Percentiles rank a stretch among this genome's conserved stretches.
phyloP scores from a whole-genome alignment of 306 rosid genomes.

The Cotoneaster glaucophyllus region DNA sequence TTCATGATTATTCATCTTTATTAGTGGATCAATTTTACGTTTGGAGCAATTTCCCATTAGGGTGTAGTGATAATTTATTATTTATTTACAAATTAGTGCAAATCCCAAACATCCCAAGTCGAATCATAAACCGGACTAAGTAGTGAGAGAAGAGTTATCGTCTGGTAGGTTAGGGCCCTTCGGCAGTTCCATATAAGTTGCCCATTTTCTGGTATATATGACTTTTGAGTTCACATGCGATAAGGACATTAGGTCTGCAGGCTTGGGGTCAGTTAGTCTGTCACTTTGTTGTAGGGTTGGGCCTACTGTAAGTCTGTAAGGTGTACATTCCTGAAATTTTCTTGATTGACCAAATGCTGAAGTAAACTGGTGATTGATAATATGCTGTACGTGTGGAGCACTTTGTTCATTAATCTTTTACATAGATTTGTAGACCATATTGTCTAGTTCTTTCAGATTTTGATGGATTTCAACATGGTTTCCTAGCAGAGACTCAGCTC shows the following conservation, averaged over 20 bases:
- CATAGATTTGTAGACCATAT: background rate
- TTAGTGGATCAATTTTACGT: no score
- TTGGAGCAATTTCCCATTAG: no score
- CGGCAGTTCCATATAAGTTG: background rate
- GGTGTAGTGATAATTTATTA: no score
- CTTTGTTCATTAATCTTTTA: background rate
- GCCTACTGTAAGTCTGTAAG: background rate
- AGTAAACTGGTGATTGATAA: background rate
- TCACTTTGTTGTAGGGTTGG: background rate
- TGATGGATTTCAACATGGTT: slow-evolving; percentile 1
- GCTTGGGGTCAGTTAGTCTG: background rate
- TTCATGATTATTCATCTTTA: no score
- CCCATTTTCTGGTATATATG: background rate
- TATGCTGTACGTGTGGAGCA: background rate
- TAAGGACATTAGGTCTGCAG: background rate
- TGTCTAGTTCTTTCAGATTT: background rate
- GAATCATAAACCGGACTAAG: background rate
- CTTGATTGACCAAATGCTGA: background rate
- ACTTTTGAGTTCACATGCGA: background rate
- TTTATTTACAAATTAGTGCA: no score
- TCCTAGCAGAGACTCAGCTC: slow-evolving; percentile 12
- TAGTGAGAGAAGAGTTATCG: background rate
- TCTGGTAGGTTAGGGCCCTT: background rate
- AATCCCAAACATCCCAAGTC: no score
- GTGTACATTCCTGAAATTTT: background rate